Evolutionary conservation across 352 stramenopile species (phyloP), one percentile per base, ranked within the genome.

Genomic region (Globisporangium takayamanum): DNA sequence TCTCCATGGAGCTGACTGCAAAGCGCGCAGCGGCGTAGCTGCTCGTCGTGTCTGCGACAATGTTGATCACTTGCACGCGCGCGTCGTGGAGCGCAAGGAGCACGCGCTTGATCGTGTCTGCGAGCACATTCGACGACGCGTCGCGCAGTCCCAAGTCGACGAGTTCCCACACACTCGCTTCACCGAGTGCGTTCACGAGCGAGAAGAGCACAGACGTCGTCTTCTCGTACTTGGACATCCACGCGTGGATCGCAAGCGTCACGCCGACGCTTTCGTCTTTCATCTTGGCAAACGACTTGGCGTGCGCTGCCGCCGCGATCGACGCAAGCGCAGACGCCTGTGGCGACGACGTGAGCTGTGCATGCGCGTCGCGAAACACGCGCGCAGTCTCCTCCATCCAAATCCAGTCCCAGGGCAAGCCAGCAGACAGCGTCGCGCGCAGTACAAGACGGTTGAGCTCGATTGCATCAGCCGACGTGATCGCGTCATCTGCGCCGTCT

Each of bases 211-310:
- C 63, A 8, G 87, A 64, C 22, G 63, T 81, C 5, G 76, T 80
- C 28, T 74, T 69, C 33, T 75, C 67, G 15, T 70, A 78, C 57
- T 81, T 79, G 48, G 73, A 70, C 33, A 62, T 57, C 80, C 80
- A 93, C 42, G 63, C 76, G 26, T 72, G 90, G 58, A 91, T 77
- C 30, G 79, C 73, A 14, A 93, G 51, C 20, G 81, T 89, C 59
- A 88, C 65, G 5, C 80, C 80, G 46, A 73, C 55, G 51, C 67
- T 51, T 26, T 90, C 83, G 8, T 79, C 76, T 61, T 80, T 84
- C 58, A 91, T 75, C 51, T 76, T 80, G 5, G 72, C 51, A 3
- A 88, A 53, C 51, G 87, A 78, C 26, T 81, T 80, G 44, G 87
- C 73, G 44, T 79, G 72, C 20, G 55, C 70, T 41, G 45, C 37